Percentiles rank a stretch among this genome's conserved stretches.
Evolutionary conservation across 768 basidiomycete species (phyloP).

Genomic region (Lentinula aciculospora): DNA sequence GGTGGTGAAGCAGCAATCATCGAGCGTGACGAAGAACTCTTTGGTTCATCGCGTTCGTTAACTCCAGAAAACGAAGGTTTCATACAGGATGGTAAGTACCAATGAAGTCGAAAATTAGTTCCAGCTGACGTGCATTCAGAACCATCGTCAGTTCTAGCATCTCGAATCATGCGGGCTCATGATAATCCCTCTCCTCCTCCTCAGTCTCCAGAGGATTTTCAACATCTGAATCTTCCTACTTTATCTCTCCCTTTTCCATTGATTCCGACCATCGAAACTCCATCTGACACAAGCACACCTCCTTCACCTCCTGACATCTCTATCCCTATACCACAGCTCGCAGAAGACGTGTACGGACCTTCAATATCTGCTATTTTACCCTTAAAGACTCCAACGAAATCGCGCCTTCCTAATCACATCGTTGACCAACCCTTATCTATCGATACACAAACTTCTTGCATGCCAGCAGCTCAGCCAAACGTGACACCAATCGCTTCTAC

Average conservation of each 20-base stretch:
- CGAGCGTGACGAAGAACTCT: slow-evolving; percentile 22
- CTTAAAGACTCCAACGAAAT: slow-evolving; percentile 3
- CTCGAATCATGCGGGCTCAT: slow-evolving; percentile 59
- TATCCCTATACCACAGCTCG: background rate
- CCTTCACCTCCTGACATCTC: background rate
- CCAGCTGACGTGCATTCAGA: slow-evolving; percentile 25
- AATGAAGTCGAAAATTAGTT: background rate
- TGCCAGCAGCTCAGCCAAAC: background rate
- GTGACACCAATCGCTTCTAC: background rate
- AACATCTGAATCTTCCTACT: slow-evolving; percentile 12
- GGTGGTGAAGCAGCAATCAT: slow-evolving; percentile 27
- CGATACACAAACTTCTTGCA: background rate
- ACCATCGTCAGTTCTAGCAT: slow-evolving; percentile 63
- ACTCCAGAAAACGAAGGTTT: slow-evolving; percentile 44
- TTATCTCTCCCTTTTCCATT: background rate
- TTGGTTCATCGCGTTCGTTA: slow-evolving; percentile 26
- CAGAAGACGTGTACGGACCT: background rate
- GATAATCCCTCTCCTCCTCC: slow-evolving; percentile 76
- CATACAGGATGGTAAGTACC: slow-evolving; percentile 38
- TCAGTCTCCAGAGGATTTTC: slow-evolving; percentile 2
- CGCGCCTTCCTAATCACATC: background rate
- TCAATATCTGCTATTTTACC: background rate
- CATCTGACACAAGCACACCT: background rate
- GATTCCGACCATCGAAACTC: background rate
- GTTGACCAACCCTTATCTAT: background rate